Percentiles rank a stretch among this genome's conserved stretches.
Conservation (phyloP, 106 monocot species). For the Apostasia shenzhenica region DNA sequence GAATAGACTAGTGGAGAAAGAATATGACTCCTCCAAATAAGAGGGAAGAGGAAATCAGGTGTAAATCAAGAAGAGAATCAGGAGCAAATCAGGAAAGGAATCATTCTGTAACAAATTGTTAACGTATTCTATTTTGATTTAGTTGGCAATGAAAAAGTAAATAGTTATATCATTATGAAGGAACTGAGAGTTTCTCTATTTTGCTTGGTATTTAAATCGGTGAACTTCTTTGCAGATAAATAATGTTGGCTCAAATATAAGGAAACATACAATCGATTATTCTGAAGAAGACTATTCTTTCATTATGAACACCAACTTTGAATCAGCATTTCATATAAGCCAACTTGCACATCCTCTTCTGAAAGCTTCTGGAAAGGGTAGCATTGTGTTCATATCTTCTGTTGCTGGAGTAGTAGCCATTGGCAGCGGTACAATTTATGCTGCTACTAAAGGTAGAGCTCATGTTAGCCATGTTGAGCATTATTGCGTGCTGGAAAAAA, state of each 20-base stretch:
- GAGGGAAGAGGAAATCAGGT: too few species aligned
- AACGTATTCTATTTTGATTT: too few species aligned
- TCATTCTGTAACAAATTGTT: too few species aligned
- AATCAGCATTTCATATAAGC: conserved; percentile 54
- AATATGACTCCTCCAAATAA: too few species aligned
- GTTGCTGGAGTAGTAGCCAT: conserved; percentile 49
- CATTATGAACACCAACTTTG: conserved; percentile 55
- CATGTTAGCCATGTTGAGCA: background rate
- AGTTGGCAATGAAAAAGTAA: too few species aligned
- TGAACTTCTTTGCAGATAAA: conserved; percentile 27
- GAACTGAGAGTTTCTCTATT: too few species aligned
- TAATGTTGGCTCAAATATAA: conserved; percentile 53
- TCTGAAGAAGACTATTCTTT: conserved; percentile 43
- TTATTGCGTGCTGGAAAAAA: too few species aligned
- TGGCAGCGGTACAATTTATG: conserved; percentile 30
- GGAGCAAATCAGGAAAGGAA: too few species aligned
- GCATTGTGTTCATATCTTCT: conserved; percentile 66
- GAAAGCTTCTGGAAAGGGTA: conserved; percentile 50
- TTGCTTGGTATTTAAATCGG: too few species aligned
- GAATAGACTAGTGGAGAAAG: too few species aligned
- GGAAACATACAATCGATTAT: conserved; percentile 40
- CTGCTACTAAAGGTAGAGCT: conserved; percentile 39
- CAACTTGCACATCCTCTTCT: conserved; percentile 68
- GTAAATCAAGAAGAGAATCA: too few species aligned
- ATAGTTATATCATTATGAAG: too few species aligned